Conservation (phyloP, 768 basidiomycete species). For the Dioszegia crocea region DNA sequence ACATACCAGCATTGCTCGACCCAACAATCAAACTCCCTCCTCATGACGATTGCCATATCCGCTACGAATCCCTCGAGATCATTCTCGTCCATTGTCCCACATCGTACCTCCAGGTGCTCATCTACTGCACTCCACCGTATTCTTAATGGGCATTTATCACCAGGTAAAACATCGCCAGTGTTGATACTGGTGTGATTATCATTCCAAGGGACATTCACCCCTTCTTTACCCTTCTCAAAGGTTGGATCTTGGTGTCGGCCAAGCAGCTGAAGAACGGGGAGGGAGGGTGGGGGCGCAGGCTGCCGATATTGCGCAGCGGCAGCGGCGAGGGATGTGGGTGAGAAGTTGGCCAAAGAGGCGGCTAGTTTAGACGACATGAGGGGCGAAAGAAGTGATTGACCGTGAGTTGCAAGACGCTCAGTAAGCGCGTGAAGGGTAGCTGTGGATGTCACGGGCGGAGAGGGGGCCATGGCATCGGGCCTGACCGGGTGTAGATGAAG, state of each 20-base stretch:
- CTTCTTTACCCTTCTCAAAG: conserved; percentile 1
- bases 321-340: conserved; percentile 21
- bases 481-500: neutral
- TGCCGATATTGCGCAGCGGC: conserved; percentile 36
- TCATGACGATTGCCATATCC: conserved; percentile 43
- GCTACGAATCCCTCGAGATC: conserved; percentile 46
- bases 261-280: conserved; percentile 35
- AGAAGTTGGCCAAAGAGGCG: conserved; percentile 19
- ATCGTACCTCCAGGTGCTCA: conserved; percentile 31
- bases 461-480: conserved; percentile 22
- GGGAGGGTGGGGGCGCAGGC: conserved; percentile 41
- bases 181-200: conserved; percentile 5
- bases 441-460: conserved; percentile 7
- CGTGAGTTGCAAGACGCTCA: conserved; percentile 41
- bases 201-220: neutral
- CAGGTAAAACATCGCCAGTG: conserved; percentile 31
- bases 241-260: conserved; percentile 38
- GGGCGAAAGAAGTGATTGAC: conserved; percentile 22
- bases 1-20: conserved; percentile 51
- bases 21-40: conserved; percentile 49
- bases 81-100: conserved; percentile 30
- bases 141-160: conserved; percentile 41
- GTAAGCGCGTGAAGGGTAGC: conserved; percentile 42
- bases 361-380: conserved; percentile 27
- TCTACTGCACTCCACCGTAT: conserved; percentile 31